Evolutionary conservation across 2,329 filamentous ascomycete species (phyloP).

Genomic region (Mollisiaceae sp.): DNA sequence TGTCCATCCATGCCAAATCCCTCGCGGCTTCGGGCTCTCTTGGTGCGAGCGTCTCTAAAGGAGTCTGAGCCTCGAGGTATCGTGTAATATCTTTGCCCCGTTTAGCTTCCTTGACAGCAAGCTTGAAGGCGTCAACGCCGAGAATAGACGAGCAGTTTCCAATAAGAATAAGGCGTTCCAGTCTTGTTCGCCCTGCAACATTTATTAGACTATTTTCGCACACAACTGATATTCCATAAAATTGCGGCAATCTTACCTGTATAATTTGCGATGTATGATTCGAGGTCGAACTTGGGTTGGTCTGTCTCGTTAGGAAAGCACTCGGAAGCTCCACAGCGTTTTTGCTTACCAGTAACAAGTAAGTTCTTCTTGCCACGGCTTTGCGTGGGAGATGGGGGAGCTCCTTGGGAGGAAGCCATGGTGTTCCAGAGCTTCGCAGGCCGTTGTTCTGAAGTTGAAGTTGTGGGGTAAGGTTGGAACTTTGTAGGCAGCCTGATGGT

Average conservation of each 20-base stretch:
- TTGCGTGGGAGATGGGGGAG: constrained; percentile 31
- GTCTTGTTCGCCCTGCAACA: constrained; percentile 73
- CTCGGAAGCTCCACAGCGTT: not conserved
- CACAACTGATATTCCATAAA: constrained; percentile 1
- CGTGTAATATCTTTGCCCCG: constrained; percentile 71
- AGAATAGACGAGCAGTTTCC: constrained; percentile 78
- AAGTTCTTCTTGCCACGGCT: constrained; percentile 31
- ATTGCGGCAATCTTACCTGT: constrained; percentile 58
- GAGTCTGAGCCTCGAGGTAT: constrained; percentile 73
- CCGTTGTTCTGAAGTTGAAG: not conserved
- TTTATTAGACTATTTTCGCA: constrained; percentile 13
- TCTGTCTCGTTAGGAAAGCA: constrained; percentile 30
- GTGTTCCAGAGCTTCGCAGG: constrained; percentile 11
- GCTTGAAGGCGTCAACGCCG: constrained; percentile 78
- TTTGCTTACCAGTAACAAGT: constrained; percentile 30
- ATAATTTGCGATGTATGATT: constrained; percentile 91
- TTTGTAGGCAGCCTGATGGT: constrained; percentile 15
- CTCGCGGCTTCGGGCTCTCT: constrained; percentile 68
- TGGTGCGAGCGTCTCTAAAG: constrained; percentile 67
- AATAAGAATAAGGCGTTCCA: constrained; percentile 81
- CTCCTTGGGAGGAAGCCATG: constrained; percentile 27
- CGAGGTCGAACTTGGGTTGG: constrained; percentile 85
- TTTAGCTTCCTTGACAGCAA: constrained; percentile 78
- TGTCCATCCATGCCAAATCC: constrained; percentile 78
- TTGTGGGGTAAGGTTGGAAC: constrained; percentile 16